Conservation (phyloP, 2,329 filamentous ascomycete species). For the Camptophora hylomeconis region DNA sequence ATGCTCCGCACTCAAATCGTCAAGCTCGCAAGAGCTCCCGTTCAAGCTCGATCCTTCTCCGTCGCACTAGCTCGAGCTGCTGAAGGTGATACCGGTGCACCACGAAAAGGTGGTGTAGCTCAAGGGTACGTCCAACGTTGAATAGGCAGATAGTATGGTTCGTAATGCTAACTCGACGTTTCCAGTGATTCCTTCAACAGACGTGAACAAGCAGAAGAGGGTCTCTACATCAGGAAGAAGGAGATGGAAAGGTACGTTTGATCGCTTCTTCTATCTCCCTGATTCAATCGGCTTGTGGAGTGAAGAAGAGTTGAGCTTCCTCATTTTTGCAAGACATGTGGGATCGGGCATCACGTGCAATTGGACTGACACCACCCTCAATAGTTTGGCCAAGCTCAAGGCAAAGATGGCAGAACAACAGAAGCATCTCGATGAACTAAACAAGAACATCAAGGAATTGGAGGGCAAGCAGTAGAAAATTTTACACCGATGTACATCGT, state of each 20-base stretch:
- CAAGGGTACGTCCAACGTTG: slow-evolving; percentile 23
- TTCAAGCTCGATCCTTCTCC: slow-evolving; percentile 43
- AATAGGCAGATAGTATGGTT: neutral
- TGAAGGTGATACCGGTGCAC: slow-evolving; percentile 54
- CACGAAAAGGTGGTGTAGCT: slow-evolving; percentile 23
- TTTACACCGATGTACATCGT: slow-evolving; percentile 1
- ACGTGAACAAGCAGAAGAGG: slow-evolving; percentile 79
- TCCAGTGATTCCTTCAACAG: slow-evolving; percentile 79
- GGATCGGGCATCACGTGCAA: too few relatives aligned
- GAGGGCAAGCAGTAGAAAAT: slow-evolving; percentile 36
- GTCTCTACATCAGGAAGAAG: slow-evolving; percentile 70
- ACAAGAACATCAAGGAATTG: slow-evolving; percentile 77
- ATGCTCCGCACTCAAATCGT: slow-evolving; percentile 58
- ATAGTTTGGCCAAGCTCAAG: slow-evolving; percentile 55
- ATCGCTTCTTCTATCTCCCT: neutral
- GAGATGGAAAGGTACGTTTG: slow-evolving; percentile 66
- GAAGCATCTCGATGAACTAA: slow-evolving; percentile 70
- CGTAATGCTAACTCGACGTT: slow-evolving; percentile 1
- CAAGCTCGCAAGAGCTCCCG: slow-evolving; percentile 43
- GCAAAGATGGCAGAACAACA: slow-evolving; percentile 61
- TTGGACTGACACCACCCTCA: neutral
- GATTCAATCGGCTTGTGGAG: too few relatives aligned
- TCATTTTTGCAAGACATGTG: too few relatives aligned
- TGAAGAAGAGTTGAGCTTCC: too few relatives aligned
- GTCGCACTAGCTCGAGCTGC: slow-evolving; percentile 50